Evolutionary conservation across 495 filamentous ascomycete species (phyloP).

Genomic region (Neurospora hispaniola): DNA sequence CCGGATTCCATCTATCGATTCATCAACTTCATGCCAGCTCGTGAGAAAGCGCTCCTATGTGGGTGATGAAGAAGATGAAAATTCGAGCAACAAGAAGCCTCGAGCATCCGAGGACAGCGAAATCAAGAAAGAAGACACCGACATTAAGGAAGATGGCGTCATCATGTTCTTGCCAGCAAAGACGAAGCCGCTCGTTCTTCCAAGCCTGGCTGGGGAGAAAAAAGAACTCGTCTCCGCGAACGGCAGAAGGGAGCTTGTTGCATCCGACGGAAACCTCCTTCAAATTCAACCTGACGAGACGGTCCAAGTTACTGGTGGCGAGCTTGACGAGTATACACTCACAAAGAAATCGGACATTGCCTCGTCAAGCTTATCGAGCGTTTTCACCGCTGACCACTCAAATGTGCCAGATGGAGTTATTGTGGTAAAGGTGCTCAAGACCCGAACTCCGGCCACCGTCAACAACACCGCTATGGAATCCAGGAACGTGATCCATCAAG

Average conservation of each 20-base stretch:
- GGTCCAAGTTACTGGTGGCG: conserved; percentile 26
- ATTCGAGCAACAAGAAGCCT: conserved; percentile 25
- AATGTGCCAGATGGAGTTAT: conserved; percentile 32
- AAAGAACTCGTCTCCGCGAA: conserved; percentile 33
- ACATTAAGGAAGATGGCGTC: conserved; percentile 24
- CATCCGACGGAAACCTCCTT: conserved; percentile 26
- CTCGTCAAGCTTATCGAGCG: conserved; percentile 32
- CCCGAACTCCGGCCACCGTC: conserved; percentile 21
- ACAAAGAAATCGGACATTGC: conserved; percentile 37
- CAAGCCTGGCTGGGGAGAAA: conserved; percentile 27
- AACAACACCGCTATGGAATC: conserved; percentile 27
- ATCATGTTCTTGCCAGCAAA: conserved; percentile 37
- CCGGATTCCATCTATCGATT: conserved; percentile 13
- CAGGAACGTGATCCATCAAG: conserved; percentile 37
- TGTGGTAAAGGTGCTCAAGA: conserved; percentile 41
- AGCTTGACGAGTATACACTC: conserved; percentile 34
- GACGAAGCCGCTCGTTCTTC: conserved; percentile 31
- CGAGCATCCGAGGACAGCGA: conserved; percentile 20
- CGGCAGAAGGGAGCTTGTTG: conserved; percentile 9
- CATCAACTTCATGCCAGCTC: conserved; percentile 13
- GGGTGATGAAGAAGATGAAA: conserved; percentile 23
- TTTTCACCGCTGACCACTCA: conserved; percentile 39
- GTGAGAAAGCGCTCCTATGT: conserved; percentile 33
- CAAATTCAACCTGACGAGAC: conserved; percentile 33
- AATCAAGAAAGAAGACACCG: background rate